Base-by-base conservation (phyloP, 805 yeast genomes). In the Saturnispora galanensis region DNA sequence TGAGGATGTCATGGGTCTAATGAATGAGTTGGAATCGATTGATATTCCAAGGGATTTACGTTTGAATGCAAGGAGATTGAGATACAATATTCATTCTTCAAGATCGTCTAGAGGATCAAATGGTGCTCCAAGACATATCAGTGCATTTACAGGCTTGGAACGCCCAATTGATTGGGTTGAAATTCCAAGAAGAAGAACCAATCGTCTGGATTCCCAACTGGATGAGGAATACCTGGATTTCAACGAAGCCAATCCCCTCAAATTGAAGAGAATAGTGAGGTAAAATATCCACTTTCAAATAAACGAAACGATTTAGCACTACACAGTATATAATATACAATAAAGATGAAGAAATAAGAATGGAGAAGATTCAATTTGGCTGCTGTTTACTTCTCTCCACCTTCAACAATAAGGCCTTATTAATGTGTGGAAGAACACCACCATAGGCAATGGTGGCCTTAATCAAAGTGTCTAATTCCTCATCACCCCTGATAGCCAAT, bases 401-500 rank as follows among this genome's bases (percentile, higher is more conserved):
- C 69, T 84, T 82, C 60, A 84, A 76, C 55, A 84, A 69, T 58
- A 84, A 71, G 46, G 86, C 87, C 65, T 82, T 81, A 69, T 86
- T 85, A 61, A 86, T 85, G 64, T 87, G 95, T 45, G 97, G 97
- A 65, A 90, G 73, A 45, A 90, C 97, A 81, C 97, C 97, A 74
- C 97, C 97, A 56, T 82, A 87, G 35, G 97, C 96, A 63, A 90
- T 90, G 48, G 97, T 90, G 47, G 96, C 95, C 68, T 86, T 82
- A 62, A 90, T 84, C 62, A 90, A 76, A 52, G 87, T 81, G 71
- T 89, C 96, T 66, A 90, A 79, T 69, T 90, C 97, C 67, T 90
- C 97, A 67, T 90, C 97, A 63, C 96, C 96, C 73, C 97, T 86
- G 61, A 89, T 89, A 50, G 97, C 97, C 60, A 89, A 76, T 68